Evolutionary conservation across 2,329 filamentous ascomycete genomes (phyloP).

Genomic region (Aspergillus ruber): DNA sequence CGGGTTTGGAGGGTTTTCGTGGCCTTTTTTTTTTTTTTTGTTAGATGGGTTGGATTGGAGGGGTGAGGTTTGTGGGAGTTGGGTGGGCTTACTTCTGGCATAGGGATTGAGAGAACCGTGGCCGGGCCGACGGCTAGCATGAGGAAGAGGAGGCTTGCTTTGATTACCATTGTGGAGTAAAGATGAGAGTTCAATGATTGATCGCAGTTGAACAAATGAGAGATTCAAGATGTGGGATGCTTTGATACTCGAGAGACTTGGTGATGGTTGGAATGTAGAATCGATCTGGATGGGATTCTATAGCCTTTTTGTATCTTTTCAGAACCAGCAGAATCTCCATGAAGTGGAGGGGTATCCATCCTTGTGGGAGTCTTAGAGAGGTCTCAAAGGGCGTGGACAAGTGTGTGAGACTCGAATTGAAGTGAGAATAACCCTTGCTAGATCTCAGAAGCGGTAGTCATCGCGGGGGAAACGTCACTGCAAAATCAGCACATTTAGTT

Average conservation of each 20-base stretch:
- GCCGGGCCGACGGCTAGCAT: conserved; percentile 22
- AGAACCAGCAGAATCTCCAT: not conserved
- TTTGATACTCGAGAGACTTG: not conserved
- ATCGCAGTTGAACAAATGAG: not conserved
- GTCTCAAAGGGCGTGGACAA: not conserved
- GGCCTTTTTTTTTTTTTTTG: not conserved
- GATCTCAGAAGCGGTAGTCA: not conserved
- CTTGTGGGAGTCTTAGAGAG: not conserved
- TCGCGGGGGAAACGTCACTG: not conserved
- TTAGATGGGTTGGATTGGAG: conserved; percentile 7
- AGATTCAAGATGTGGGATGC: not conserved
- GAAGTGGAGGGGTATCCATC: not conserved
- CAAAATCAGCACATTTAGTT: not conserved
- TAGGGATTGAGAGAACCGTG: conserved; percentile 23
- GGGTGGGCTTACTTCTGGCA: conserved; percentile 14
- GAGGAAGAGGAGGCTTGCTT: conserved; percentile 20
- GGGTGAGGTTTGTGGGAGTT: not conserved
- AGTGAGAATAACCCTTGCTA: not conserved
- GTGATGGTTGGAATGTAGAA: not conserved
- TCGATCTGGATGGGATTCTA: not conserved
- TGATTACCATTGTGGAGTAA: not conserved
- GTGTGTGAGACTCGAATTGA: not conserved
- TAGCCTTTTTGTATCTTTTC: not conserved
- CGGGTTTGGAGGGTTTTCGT: not conserved
- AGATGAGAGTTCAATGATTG: not conserved